These are phyloP conservation scores for Lasiosphaeria miniovina DNA, from an alignment of 495 filamentous ascomycete species.

Conservation along the genomic window DNA sequence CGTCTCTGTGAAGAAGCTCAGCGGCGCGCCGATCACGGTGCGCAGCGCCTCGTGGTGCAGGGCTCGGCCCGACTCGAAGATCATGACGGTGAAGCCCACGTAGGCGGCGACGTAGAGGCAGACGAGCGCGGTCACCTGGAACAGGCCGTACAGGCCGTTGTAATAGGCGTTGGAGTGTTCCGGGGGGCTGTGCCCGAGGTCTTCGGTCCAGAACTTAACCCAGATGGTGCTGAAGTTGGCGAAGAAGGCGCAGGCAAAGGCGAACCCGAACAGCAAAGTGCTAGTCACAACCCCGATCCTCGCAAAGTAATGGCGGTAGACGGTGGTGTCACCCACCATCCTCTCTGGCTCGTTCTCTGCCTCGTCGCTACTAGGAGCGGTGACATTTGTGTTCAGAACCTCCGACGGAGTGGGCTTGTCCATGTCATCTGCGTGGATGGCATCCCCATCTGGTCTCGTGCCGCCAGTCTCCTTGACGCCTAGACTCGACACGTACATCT, in stretches of 20 bases:
- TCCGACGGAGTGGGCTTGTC: not conserved
- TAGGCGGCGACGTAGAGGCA: constrained; percentile 14
- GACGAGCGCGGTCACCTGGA: constrained; percentile 18
- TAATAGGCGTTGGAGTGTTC: constrained; percentile 23
- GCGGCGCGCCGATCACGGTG: constrained; percentile 20
- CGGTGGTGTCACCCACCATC: constrained; percentile 20
- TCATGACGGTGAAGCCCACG: constrained; percentile 19
- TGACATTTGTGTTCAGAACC: not conserved
- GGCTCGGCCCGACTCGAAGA: constrained; percentile 15
- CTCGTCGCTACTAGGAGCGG: not conserved
- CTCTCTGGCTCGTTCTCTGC: constrained; percentile 3
- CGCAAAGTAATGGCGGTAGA: constrained; percentile 25
- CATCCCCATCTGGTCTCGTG: constrained; percentile 2
- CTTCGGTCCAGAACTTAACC: constrained; percentile 29
- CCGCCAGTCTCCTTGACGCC: constrained; percentile 11
- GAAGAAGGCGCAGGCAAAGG: constrained; percentile 18
- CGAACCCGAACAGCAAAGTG: constrained; percentile 4
- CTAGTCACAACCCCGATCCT: constrained; percentile 12
- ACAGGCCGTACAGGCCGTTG: constrained; percentile 23
- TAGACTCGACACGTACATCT: constrained; percentile 22
- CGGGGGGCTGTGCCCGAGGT: constrained; percentile 12
- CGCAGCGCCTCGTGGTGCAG: constrained; percentile 21
- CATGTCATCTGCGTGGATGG: not conserved
- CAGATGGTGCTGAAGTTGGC: constrained; percentile 24
- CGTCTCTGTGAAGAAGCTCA: constrained; percentile 25